Percentiles rank a stretch among this genome's conserved stretches.
These are phyloP conservation scores for Suillus lakei DNA, from an alignment of 768 basidiomycete species.

Conservation along the genomic window DNA sequence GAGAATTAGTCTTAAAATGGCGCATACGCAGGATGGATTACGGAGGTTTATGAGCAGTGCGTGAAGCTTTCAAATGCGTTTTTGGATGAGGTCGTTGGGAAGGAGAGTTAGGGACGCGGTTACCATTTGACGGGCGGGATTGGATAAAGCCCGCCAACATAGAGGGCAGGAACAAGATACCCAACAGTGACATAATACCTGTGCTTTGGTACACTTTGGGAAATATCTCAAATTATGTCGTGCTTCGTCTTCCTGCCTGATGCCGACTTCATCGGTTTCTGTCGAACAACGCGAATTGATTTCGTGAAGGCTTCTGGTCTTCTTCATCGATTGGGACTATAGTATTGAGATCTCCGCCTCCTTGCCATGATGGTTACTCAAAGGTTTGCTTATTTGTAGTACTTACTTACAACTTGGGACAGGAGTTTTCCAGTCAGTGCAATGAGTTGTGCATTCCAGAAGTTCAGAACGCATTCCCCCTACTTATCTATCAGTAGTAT, in stretches of 20 bases:
- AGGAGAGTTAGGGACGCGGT: conserved; percentile 18
- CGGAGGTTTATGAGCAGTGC: conserved; percentile 80
- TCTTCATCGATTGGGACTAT: not conserved
- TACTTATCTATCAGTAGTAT: not conserved
- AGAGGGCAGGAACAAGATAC: not conserved
- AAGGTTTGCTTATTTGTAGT: not conserved
- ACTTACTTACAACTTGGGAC: not conserved
- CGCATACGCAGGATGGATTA: conserved; percentile 69
- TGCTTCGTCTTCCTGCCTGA: not conserved
- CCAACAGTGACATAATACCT: not conserved
- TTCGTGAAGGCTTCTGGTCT: not conserved
- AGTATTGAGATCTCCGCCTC: not conserved
- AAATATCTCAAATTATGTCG: not conserved
- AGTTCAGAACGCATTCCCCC: not conserved
- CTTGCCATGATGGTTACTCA: not conserved
- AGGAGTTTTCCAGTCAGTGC: not conserved
- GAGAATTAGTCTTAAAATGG: not conserved
- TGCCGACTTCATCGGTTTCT: not conserved
- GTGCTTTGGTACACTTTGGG: not conserved
- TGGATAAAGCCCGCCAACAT: not conserved
- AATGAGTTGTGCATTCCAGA: not conserved
- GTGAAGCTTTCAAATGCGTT: conserved; percentile 76
- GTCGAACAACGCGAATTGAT: not conserved
- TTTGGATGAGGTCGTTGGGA: conserved; percentile 62
- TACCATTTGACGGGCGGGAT: not conserved